These are phyloP conservation scores for Ophiostoma angusticollis DNA, from an alignment of 2,329 filamentous ascomycete species.

Conservation along the genomic window DNA sequence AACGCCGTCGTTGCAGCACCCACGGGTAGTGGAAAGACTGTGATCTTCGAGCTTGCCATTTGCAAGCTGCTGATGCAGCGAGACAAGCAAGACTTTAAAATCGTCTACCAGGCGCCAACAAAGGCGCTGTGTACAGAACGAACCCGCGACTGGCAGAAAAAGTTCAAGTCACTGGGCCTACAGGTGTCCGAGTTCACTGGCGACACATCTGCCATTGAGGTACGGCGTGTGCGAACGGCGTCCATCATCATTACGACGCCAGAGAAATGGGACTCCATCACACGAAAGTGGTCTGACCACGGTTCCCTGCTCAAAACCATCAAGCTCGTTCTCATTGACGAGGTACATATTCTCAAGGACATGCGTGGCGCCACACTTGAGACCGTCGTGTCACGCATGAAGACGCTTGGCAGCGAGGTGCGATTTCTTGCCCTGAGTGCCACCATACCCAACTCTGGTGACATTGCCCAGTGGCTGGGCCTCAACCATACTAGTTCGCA, in stretches of 20 bases:
- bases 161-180: slow-evolving; percentile 56
- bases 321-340: slow-evolving; percentile 72
- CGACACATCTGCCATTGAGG: slow-evolving; percentile 57
- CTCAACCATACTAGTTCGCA: slow-evolving; percentile 45
- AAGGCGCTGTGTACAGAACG: slow-evolving; percentile 72
- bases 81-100: slow-evolving; percentile 53
- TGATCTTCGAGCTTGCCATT: slow-evolving; percentile 67
- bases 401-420: slow-evolving; percentile 60
- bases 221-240: slow-evolving; percentile 57
- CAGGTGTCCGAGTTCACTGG: slow-evolving; percentile 69
- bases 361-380: slow-evolving; percentile 67
- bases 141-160: slow-evolving; percentile 62
- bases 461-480: slow-evolving; percentile 71
- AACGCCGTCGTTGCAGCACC: slow-evolving; percentile 73
- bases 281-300: slow-evolving; percentile 76
- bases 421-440: slow-evolving; percentile 73
- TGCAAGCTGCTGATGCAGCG: slow-evolving; percentile 52
- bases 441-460: slow-evolving; percentile 69
- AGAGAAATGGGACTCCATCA: slow-evolving; percentile 87
- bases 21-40: slow-evolving; percentile 78
- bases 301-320: slow-evolving; percentile 60
- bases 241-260: slow-evolving; percentile 79
- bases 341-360: slow-evolving; percentile 79
- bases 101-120: slow-evolving; percentile 74
- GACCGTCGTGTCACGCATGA: slow-evolving; percentile 78